Conservation (phyloP, 2,329 filamentous ascomycete species). For the Penicillium sp. region DNA sequence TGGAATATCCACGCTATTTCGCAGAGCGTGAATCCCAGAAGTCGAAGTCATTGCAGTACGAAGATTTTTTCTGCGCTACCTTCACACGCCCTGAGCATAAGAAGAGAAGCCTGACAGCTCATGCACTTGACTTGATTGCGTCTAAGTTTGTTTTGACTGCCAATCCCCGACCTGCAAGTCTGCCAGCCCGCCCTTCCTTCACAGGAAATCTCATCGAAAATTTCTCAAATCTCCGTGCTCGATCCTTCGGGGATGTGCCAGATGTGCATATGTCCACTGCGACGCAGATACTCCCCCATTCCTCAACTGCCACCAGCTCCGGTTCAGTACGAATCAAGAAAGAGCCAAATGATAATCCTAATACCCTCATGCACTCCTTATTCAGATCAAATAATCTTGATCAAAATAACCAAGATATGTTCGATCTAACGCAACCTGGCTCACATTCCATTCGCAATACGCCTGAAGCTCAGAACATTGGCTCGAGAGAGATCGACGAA, state of each 20-base stretch:
- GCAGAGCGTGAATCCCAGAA: conserved; percentile 24
- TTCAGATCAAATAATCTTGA: not conserved
- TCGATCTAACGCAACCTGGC: not conserved
- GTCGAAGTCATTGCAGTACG: conserved; percentile 33
- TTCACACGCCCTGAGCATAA: conserved; percentile 34
- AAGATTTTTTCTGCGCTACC: conserved; percentile 38
- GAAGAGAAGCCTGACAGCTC: conserved; percentile 36
- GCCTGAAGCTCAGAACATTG: not conserved
- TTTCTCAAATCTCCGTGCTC: conserved; percentile 25
- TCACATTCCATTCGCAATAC: not conserved
- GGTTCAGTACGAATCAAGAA: not conserved
- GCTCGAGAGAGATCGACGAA: conserved; percentile 12
- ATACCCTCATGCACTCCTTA: not conserved
- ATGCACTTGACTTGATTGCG: conserved; percentile 31
- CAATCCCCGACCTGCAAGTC: not conserved
- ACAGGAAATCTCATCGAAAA: conserved; percentile 27
- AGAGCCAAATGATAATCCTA: not conserved
- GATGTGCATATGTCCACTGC: not conserved
- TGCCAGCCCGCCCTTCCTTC: conserved; percentile 17
- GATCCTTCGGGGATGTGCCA: conserved; percentile 18
- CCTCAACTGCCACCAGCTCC: not conserved
- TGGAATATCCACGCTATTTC: conserved; percentile 38
- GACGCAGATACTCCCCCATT: not conserved
- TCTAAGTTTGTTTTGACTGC: conserved; percentile 20
- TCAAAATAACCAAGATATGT: conserved; percentile 1